These are phyloP conservation scores for Trebouxia gelatinosa DNA, from an alignment of 163 green algal species.

Conservation along the genomic window DNA sequence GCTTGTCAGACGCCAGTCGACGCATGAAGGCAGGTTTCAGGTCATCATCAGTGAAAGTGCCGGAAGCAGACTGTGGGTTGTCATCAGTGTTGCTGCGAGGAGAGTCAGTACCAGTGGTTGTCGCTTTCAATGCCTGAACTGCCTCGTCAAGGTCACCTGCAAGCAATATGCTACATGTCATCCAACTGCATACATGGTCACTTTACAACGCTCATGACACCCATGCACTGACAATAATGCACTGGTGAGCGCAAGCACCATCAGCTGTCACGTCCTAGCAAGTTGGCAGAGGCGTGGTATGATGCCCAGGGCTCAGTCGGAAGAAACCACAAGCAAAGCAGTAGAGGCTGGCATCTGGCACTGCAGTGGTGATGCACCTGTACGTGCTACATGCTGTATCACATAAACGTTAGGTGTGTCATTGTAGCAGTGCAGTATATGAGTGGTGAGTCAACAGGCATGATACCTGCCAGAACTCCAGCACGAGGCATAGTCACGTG, in stretches of 20 bases:
- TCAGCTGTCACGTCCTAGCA: neutral
- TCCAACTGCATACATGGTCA: too few relatives aligned
- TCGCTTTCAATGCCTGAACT: slow-evolving; percentile 24
- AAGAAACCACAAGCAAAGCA: neutral
- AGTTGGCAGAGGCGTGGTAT: neutral
- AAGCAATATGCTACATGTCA: too few relatives aligned
- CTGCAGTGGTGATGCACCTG: neutral
- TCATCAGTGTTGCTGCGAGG: neutral
- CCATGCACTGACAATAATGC: too few relatives aligned
- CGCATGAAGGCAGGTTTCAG: slow-evolving; percentile 18
- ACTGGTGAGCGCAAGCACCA: neutral
- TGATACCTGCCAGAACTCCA: neutral
- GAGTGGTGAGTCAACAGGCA: neutral
- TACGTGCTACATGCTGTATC: neutral
- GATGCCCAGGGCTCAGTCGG: neutral
- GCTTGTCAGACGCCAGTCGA: neutral
- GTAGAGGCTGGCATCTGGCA: too few relatives aligned
- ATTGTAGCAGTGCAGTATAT: neutral
- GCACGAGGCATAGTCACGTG: neutral
- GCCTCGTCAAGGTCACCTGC: slow-evolving; percentile 20
- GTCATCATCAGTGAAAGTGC: neutral
- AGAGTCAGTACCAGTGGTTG: neutral
- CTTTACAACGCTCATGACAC: too few relatives aligned
- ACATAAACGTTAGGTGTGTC: too few relatives aligned
- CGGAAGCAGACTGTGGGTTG: neutral